Percentiles rank a stretch among this genome's conserved stretches.
phyloP scores from a whole-genome alignment of 495 filamentous ascomycete genomes.

The Durotheca rogersii region DNA sequence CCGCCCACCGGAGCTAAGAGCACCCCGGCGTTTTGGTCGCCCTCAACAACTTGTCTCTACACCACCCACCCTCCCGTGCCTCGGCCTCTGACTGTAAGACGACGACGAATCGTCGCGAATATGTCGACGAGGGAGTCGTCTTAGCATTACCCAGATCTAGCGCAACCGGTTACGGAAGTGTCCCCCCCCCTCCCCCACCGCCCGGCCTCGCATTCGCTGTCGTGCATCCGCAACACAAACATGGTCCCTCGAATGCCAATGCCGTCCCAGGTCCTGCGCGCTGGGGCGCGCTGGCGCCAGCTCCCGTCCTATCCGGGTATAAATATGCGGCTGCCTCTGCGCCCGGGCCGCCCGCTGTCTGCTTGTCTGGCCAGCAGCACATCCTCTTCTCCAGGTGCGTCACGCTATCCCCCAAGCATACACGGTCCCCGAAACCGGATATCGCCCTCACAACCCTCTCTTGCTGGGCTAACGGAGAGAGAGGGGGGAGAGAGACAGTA shows the following conservation, averaged over 20 bases:
- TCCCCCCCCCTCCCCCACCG: no score
- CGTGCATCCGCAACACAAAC: no score
- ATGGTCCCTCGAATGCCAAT: conserved; percentile 20
- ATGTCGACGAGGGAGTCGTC: conserved; percentile 7
- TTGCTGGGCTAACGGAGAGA: no score
- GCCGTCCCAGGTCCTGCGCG: conserved; percentile 7
- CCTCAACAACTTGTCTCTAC: neutral
- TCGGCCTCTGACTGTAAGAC: neutral
- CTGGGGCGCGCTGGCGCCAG: conserved; percentile 11
- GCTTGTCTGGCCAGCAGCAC: conserved; percentile 32
- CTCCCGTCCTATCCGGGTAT: conserved; percentile 18
- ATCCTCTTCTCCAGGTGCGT: conserved; percentile 26
- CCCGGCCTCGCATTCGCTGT: no score
- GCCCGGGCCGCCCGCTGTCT: conserved; percentile 7
- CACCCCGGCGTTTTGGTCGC: no score
- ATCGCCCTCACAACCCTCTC: neutral
- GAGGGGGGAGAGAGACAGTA: no score
- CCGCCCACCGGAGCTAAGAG: no score
- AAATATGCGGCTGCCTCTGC: conserved; percentile 17
- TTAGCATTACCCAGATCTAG: conserved; percentile 2
- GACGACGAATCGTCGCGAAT: neutral
- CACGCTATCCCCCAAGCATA: no score
- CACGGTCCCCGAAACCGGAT: no score
- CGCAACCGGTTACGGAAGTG: conserved; percentile 12
- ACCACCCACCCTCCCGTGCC: neutral